These are phyloP conservation scores for Lomentospora prolificans DNA, from an alignment of 2,329 filamentous ascomycete species.

Conservation along the genomic window DNA sequence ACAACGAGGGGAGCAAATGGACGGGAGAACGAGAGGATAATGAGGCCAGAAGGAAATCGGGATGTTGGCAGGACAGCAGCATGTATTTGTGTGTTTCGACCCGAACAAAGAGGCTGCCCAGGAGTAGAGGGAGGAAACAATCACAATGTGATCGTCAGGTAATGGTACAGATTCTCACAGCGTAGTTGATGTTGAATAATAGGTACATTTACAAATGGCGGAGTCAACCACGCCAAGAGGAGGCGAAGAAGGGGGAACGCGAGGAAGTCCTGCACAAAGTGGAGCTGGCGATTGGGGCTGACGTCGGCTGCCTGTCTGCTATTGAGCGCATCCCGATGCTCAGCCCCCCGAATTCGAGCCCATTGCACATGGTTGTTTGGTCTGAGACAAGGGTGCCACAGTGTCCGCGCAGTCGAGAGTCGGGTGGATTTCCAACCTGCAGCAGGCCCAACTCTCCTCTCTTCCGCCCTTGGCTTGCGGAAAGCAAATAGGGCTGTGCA, in stretches of 20 bases:
- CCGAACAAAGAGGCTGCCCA: not conserved
- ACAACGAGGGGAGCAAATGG: not conserved
- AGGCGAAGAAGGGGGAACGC: slow-evolving; percentile 1
- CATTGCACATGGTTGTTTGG: not conserved
- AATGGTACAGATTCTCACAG: not conserved
- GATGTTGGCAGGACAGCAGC: not conserved
- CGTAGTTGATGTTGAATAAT: not conserved
- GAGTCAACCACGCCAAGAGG: not conserved
- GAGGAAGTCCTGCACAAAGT: not conserved
- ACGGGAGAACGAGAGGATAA: not conserved
- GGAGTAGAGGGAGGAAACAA: not conserved
- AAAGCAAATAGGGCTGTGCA: not conserved
- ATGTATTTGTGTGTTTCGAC: not conserved
- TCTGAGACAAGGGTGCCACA: not conserved
- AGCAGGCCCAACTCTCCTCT: no score
- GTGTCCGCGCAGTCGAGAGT: not conserved
- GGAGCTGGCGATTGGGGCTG: not conserved
- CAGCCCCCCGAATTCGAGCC: not conserved
- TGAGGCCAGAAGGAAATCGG: not conserved
- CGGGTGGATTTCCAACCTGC: not conserved
- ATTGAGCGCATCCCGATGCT: not conserved
- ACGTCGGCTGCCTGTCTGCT: not conserved
- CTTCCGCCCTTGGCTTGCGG: not conserved
- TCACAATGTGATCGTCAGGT: not conserved
- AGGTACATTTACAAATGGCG: not conserved